phyloP scores from a whole-genome alignment of 331 rosid genomes.

The Stylosanthes scabra region DNA sequence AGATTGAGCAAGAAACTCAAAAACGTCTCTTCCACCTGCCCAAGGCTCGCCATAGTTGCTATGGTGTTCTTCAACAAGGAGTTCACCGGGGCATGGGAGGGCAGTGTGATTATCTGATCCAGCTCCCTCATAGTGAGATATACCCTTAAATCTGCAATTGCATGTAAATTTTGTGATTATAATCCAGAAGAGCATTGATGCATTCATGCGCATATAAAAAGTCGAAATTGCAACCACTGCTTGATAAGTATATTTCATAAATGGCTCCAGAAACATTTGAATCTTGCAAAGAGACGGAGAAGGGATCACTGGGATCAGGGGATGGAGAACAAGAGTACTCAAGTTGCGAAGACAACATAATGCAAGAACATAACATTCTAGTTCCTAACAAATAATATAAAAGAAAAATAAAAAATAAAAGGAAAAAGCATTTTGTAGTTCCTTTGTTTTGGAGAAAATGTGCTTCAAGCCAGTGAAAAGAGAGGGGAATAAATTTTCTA shows the following conservation, averaged over 20 bases:
- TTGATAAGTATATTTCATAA: background rate
- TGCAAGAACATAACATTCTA: conserved; percentile 18
- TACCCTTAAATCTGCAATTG: conserved; percentile 73
- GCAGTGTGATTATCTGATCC: conserved; percentile 71
- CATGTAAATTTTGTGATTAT: conserved; percentile 24
- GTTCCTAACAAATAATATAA: too few species aligned
- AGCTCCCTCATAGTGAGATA: conserved; percentile 82
- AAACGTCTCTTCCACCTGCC: conserved; percentile 95
- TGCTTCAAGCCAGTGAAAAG: background rate
- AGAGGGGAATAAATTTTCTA: background rate
- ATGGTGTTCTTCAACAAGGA: conserved; percentile 90
- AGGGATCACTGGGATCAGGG: background rate
- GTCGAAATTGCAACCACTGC: conserved; percentile 9
- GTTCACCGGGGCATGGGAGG: conserved; percentile 92
- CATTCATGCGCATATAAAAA: conserved; percentile 22
- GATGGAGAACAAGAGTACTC: background rate
- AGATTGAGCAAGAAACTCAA: conserved; percentile 80
- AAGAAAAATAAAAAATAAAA: background rate
- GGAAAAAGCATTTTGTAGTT: conserved; percentile 9
- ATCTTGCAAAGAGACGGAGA: background rate
- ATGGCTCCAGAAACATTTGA: conserved; percentile 17
- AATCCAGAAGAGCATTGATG: conserved; percentile 8
- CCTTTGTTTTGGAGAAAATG: conserved; percentile 3
- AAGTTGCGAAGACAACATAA: background rate
- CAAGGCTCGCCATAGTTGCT: conserved; percentile 98